Percentiles rank a stretch among this genome's conserved stretches.
Evolutionary conservation across 768 basidiomycete species (phyloP).

Genomic region (Tulasnella sp.): DNA sequence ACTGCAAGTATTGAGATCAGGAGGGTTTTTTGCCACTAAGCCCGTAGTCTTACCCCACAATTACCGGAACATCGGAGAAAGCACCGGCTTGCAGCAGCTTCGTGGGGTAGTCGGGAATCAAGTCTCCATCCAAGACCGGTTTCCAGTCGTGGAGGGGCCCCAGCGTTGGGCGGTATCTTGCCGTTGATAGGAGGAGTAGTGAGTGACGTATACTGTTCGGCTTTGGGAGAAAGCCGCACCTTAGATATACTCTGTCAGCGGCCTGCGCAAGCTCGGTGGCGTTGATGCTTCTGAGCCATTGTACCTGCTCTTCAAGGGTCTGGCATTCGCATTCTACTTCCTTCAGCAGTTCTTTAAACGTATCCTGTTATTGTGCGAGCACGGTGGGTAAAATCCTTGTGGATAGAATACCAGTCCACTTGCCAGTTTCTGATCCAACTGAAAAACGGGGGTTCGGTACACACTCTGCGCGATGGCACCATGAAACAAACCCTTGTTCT

Average conservation of each 20-base stretch:
- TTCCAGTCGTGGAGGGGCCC: conserved; percentile 8
- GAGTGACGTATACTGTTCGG: neutral
- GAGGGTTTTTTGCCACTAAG: too few species aligned
- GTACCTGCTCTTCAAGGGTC: neutral
- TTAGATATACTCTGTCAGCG: conserved; percentile 16
- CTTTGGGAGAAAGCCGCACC: neutral
- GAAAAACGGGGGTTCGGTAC: conserved; percentile 44
- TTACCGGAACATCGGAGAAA: conserved; percentile 45
- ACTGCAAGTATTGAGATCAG: neutral
- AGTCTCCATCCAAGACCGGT: conserved; percentile 48
- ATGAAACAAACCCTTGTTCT: conserved; percentile 37
- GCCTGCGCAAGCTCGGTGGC: conserved; percentile 40
- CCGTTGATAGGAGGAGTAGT: neutral
- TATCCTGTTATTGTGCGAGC: conserved; percentile 28
- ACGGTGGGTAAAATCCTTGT: neutral
- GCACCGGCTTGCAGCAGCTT: conserved; percentile 39
- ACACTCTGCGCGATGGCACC: conserved; percentile 58
- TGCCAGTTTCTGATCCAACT: conserved; percentile 47
- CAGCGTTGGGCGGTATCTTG: neutral
- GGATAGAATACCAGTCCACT: neutral
- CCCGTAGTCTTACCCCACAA: conserved; percentile 42
- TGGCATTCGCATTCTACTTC: conserved; percentile 45
- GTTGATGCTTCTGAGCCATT: conserved; percentile 14
- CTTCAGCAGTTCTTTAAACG: conserved; percentile 46
- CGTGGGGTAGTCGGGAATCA: conserved; percentile 47